Percentiles rank a stretch among this genome's conserved stretches.
Conservation (phyloP, 2,329 filamentous ascomycete species). For the Diaporthe vaccinii region DNA sequence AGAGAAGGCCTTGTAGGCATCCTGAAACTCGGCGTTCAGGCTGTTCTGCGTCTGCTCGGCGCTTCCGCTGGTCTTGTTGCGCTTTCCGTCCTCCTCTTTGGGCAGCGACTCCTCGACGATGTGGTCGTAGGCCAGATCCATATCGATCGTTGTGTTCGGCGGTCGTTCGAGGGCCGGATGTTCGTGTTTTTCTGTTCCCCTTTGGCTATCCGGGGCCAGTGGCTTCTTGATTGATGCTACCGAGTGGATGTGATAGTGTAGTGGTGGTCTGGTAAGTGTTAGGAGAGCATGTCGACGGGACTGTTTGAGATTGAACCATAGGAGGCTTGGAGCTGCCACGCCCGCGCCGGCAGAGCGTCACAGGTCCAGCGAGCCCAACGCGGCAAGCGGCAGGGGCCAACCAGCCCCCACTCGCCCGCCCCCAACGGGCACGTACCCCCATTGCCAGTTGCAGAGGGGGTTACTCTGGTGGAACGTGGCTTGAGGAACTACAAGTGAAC, state of each 20-base stretch:
- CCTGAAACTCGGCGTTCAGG: constrained; percentile 90
- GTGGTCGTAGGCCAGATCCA: constrained; percentile 98
- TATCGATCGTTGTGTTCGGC: constrained; percentile 54
- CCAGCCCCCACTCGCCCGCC: neutral
- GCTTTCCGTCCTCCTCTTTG: constrained; percentile 64
- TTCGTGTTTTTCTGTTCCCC: neutral
- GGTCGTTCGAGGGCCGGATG: neutral
- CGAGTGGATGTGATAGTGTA: neutral
- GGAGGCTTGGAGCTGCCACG: constrained; percentile 2
- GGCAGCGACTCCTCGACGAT: constrained; percentile 86
- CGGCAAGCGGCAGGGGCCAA: constrained; percentile 18
- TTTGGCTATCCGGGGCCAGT: constrained; percentile 13
- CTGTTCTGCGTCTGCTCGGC: constrained; percentile 63
- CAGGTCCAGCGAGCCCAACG: constrained; percentile 3
- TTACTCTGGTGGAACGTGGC: neutral
- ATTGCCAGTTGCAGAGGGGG: neutral
- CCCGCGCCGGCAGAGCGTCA: constrained; percentile 21
- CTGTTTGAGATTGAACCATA: constrained; percentile 1
- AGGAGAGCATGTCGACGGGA: neutral
- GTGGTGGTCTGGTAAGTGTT: neutral
- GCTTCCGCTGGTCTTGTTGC: constrained; percentile 53
- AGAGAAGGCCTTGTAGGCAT: constrained; percentile 95
- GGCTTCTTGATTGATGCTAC: neutral
- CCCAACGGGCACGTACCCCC: neutral
- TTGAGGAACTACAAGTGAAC: neutral